Evolutionary conservation across 1,284 basidiomycete species (phyloP).

Genomic region (Bothia castanella): DNA sequence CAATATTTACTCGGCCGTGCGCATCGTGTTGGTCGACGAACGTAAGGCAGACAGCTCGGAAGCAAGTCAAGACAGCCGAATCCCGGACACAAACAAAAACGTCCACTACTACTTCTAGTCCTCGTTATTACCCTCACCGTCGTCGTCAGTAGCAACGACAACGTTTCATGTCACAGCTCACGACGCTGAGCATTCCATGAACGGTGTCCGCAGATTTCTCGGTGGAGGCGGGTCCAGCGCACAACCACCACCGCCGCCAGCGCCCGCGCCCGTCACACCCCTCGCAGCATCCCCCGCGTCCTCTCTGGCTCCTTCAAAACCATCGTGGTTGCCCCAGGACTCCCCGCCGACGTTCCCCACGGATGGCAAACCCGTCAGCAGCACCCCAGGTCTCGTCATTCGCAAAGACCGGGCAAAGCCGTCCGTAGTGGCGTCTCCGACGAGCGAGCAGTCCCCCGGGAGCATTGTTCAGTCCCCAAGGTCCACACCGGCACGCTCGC

Average conservation of each 20-base stretch:
- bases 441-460: conserved; percentile 22
- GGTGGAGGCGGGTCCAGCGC: conserved; percentile 39
- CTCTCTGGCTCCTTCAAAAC: conserved; percentile 30
- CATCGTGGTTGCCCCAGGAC: conserved; percentile 46
- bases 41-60: conserved; percentile 12
- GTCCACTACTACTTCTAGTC: no score
- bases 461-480: conserved; percentile 26
- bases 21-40: conserved; percentile 23
- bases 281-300: no score
- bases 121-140: no score
- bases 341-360: conserved; percentile 29
- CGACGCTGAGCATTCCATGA: conserved; percentile 43
- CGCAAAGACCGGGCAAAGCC: conserved; percentile 49
- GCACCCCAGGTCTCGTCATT: conserved; percentile 48
- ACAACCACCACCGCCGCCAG: conserved; percentile 20
- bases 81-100: no score
- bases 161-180: conserved; percentile 22
- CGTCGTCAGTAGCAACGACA: conserved; percentile 13
- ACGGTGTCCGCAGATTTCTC: conserved; percentile 69
- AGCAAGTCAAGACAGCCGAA: conserved; percentile 5
- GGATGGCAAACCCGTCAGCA: conserved; percentile 31
- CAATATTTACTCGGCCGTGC: conserved; percentile 11
- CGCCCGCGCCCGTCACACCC: conserved; percentile 22
- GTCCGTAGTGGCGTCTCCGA: conserved; percentile 23
- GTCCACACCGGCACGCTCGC: conserved; percentile 21